Evolutionary conservation across 1,139 yeast genomes (phyloP), one percentile per base, ranked within the genome.

Genomic region (Groenewaldozyma sp.): DNA sequence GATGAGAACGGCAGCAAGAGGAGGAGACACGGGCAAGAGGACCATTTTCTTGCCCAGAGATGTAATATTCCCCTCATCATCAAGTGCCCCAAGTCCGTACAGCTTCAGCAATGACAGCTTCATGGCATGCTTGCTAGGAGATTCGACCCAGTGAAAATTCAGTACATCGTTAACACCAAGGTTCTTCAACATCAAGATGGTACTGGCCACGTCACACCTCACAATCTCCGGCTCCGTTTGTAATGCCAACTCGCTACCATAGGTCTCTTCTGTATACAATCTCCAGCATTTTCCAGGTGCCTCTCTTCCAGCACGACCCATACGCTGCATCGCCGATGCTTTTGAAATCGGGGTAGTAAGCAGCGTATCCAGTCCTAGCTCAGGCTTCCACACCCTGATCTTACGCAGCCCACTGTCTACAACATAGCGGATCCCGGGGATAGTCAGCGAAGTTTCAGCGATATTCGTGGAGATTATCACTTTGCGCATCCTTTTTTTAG

Each of bases 271-370:
- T 41, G 82, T 78, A 58, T 82, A 93, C 28, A 91, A 64, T 45
- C 98, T 67, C 60, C 72, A 91, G 31, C 94, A 87, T 59, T 88
- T 91, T 38, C 99, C 99, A 32, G 82, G 76, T 5, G 76, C 71
- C 64, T 91, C 97, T 75, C 99, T 84, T 50, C 99, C 99, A 21
- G 98, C 98, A 71, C 99, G 83, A 59, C 99, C 99, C 43, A 93
- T 80, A 62, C 99, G 71, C 65, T 91, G 99, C 34, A 82, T 75
- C 0, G 98, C 98, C 31, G 95, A 82, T 0, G 97, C 94, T 55
- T 83, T 87, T 0, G 97, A 87, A 16, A 93, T 80, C 1, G 98
- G 91, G 0, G 93, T 86, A 0, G 96, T 87, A 37, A 88, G 66
- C 55, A 91, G 72, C 0, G 97, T 83, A 10, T 95, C 93, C 34